A percentile compares a stretch with the other conserved stretches of the same genome.
phyloP scores from a whole-genome alignment of 352 stramenopile genomes.

The Phytophthora pisi region DNA sequence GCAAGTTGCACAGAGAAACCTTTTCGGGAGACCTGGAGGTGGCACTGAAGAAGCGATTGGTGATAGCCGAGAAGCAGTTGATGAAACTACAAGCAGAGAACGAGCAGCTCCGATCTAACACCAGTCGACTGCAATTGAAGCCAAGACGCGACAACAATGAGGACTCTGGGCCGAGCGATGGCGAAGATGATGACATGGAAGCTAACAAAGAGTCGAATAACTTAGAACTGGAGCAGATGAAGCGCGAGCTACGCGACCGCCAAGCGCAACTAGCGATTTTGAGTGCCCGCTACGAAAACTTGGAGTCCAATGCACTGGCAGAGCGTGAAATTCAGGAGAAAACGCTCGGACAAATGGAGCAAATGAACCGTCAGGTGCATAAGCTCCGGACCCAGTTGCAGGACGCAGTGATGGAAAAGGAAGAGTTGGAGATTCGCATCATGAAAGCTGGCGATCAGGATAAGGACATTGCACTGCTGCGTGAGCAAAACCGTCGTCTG shows the following conservation, averaged over 20 bases:
- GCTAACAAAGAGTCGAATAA: constrained; percentile 17
- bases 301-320: constrained; percentile 81
- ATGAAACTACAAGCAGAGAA: constrained; percentile 77
- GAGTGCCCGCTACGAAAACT: constrained; percentile 89
- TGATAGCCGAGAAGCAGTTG: constrained; percentile 75
- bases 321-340: constrained; percentile 92
- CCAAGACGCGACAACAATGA: constrained; percentile 44
- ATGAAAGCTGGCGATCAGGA: constrained; percentile 78
- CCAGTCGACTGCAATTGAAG: constrained; percentile 11
- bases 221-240: constrained; percentile 62
- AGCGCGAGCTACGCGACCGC: constrained; percentile 78
- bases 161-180: constrained; percentile 35
- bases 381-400: constrained; percentile 88
- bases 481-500: constrained; percentile 84
- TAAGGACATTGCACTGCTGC: constrained; percentile 75
- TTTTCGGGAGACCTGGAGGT: constrained; percentile 67
- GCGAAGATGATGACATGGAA: constrained; percentile 23
- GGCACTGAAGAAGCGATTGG: constrained; percentile 71
- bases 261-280: constrained; percentile 86
- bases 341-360: constrained; percentile 87
- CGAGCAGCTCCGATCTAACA: constrained; percentile 47
- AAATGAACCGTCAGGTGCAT: constrained; percentile 91
- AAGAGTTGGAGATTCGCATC: constrained; percentile 67
- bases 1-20: constrained; percentile 55
- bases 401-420: constrained; percentile 79